Percentiles rank a stretch among this genome's conserved stretches.
Conservation (phyloP, 495 filamentous ascomycete genomes). For the Aspergillus sparsus region DNA sequence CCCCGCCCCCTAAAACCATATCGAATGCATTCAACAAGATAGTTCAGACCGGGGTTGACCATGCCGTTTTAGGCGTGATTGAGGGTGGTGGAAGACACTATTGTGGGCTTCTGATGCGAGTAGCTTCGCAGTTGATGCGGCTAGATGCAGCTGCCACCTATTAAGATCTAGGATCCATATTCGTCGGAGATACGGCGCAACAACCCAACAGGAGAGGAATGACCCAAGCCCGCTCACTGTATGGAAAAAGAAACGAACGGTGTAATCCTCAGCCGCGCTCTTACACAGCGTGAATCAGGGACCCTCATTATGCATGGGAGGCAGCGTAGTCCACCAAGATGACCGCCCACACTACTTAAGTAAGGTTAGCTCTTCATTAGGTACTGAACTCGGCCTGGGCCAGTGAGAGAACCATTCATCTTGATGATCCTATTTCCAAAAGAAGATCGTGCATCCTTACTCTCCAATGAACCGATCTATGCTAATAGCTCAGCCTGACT, state of each 20-base stretch:
- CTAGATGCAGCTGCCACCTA: constrained; percentile 30
- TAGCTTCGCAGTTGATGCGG: constrained; percentile 28
- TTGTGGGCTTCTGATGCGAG: constrained; percentile 21
- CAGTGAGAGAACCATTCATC: constrained; percentile 16
- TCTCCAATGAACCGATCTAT: constrained; percentile 22
- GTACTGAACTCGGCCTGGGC: constrained; percentile 14
- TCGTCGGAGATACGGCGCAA: constrained; percentile 18
- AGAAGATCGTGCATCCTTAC: constrained; percentile 21
- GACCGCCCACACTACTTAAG: constrained; percentile 26
- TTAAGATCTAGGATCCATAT: constrained; percentile 27
- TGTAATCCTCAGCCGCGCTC: constrained; percentile 27
- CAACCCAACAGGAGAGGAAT: constrained; percentile 17
- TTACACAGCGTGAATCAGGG: constrained; percentile 19
- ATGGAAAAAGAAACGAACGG: constrained; percentile 16
- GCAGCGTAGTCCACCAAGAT: constrained; percentile 25
- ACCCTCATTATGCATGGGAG: constrained; percentile 25
- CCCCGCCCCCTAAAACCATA: neutral
- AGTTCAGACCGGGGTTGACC: neutral
- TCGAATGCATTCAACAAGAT: constrained; percentile 1
- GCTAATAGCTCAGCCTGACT: constrained; percentile 12
- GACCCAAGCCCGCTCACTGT: constrained; percentile 2
- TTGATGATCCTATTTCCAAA: constrained; percentile 23
- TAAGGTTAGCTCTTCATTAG: constrained; percentile 29
- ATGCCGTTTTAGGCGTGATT: constrained; percentile 6
- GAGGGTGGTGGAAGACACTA: constrained; percentile 8